Conservation (phyloP, 1,139 yeast species). For the Debaryomyces psychrophilus region DNA sequence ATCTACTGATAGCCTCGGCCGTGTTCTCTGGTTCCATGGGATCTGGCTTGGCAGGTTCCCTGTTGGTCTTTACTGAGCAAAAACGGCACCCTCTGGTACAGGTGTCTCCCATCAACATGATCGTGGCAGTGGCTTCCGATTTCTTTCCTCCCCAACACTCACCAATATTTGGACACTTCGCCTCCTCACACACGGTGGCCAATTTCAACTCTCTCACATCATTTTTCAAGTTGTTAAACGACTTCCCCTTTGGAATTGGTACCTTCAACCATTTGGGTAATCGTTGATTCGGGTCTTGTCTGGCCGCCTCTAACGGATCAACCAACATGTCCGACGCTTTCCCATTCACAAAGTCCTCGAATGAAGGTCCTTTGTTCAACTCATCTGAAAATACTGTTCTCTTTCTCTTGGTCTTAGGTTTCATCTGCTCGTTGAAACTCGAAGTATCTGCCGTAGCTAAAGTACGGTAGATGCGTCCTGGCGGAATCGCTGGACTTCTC, state of each 20-base stretch:
- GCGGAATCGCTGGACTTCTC: slow-evolving; percentile 2
- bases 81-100: slow-evolving; percentile 98
- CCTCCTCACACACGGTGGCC: slow-evolving; percentile 97
- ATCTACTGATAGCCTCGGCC: slow-evolving; percentile 94
- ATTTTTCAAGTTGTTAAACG: slow-evolving; percentile 75
- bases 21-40: slow-evolving; percentile 98
- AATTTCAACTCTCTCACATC: slow-evolving; percentile 88
- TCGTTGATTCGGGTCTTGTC: slow-evolving; percentile 63
- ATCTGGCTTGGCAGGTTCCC: slow-evolving; percentile 86
- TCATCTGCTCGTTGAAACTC: slow-evolving; percentile 8
- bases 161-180: slow-evolving; percentile 97
- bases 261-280: slow-evolving; percentile 94
- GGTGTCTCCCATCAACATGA: slow-evolving; percentile 97
- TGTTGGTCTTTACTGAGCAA: slow-evolving; percentile 92
- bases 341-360: slow-evolving; percentile 86
- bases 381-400: slow-evolving; percentile 69
- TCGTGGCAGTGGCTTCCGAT: slow-evolving; percentile 97
- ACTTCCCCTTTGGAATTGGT: slow-evolving; percentile 90
- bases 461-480: slow-evolving; percentile 13
- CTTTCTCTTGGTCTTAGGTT: slow-evolving; percentile 41
- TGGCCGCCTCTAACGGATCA: slow-evolving; percentile 73
- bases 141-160: slow-evolving; percentile 99
- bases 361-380: slow-evolving; percentile 85
- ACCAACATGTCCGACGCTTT: slow-evolving; percentile 66
- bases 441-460: slow-evolving; percentile 18